These are phyloP conservation scores for Akebia trifoliata DNA, from an alignment of 164 flowering plant species.

Conservation along the genomic window DNA sequence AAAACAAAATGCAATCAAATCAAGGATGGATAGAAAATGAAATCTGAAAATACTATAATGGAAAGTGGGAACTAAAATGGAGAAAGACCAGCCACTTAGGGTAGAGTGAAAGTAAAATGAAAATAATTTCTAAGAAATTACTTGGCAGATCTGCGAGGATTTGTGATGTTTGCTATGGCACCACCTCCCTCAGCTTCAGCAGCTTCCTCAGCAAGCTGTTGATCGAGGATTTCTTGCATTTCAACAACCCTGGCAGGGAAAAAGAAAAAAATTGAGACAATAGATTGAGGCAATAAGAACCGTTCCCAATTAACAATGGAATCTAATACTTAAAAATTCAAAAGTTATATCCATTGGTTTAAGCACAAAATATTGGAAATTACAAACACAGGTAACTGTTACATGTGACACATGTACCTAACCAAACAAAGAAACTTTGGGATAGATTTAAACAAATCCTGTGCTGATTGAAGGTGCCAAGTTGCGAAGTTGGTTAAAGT, in stretches of 20 bases:
- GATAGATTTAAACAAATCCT: too few relatives aligned
- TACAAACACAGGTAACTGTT: too few relatives aligned
- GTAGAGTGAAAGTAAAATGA: neutral
- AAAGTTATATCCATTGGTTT: too few relatives aligned
- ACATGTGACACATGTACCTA: too few relatives aligned
- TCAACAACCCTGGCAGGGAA: conserved; percentile 73
- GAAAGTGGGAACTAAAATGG: neutral
- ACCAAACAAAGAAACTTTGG: too few relatives aligned
- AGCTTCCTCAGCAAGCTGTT: conserved; percentile 93
- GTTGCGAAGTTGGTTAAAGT: too few relatives aligned
- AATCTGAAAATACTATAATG: neutral
- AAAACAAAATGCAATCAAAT: conserved; percentile 1
- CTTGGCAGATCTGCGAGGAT: conserved; percentile 85
- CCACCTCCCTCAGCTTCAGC: conserved; percentile 98
- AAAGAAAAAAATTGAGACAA: neutral
- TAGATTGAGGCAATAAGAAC: neutral
- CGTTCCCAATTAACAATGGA: neutral
- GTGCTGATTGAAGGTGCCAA: too few relatives aligned
- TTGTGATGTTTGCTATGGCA: conserved; percentile 73
- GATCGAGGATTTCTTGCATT: conserved; percentile 97
- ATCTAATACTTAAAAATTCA: neutral
- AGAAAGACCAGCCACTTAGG: neutral
- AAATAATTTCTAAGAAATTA: conserved; percentile 23
- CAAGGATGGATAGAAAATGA: neutral
- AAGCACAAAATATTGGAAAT: too few relatives aligned